A percentile compares a stretch with the other conserved stretches of the same genome.
Evolutionary conservation across 2,329 filamentous ascomycete genomes (phyloP).

Genomic region (Ophiostoma perfectum): DNA sequence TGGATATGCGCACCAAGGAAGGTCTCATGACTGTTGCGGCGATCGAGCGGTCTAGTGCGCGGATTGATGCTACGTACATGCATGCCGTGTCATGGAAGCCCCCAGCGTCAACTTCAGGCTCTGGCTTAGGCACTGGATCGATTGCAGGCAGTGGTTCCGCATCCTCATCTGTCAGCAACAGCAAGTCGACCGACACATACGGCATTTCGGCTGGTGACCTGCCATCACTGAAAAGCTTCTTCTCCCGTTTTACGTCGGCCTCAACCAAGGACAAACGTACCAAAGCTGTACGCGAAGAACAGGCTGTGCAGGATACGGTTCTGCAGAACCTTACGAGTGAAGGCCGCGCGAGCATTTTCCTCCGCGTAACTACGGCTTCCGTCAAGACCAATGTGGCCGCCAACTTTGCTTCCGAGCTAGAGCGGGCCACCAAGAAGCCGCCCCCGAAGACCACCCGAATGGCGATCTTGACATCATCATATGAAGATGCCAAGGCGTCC

Average conservation of each 20-base stretch:
- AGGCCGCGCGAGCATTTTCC: slow-evolving; percentile 75
- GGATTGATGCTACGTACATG: slow-evolving; percentile 89
- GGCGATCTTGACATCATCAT: slow-evolving; percentile 84
- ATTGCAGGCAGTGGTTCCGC: background rate
- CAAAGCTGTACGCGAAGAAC: slow-evolving; percentile 59
- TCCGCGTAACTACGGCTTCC: slow-evolving; percentile 78
- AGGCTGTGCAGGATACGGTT: slow-evolving; percentile 55
- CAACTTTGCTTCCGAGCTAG: slow-evolving; percentile 75
- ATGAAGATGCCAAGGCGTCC: slow-evolving; percentile 69
- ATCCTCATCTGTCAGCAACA: slow-evolving; percentile 20
- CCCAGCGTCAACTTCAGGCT: slow-evolving; percentile 36
- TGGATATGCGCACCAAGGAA: slow-evolving; percentile 78
- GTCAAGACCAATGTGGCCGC: slow-evolving; percentile 69
- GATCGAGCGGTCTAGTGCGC: slow-evolving; percentile 80
- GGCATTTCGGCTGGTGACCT: slow-evolving; percentile 45
- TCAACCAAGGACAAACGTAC: slow-evolving; percentile 47
- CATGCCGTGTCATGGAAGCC: slow-evolving; percentile 81
- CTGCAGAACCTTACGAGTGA: slow-evolving; percentile 65
- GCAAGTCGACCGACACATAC: slow-evolving; percentile 46
- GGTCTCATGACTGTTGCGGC: slow-evolving; percentile 78
- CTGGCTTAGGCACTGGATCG: slow-evolving; percentile 7
- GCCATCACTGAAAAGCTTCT: slow-evolving; percentile 70
- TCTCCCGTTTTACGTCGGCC: slow-evolving; percentile 61
- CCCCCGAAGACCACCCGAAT: slow-evolving; percentile 83
- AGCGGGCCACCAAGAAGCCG: slow-evolving; percentile 94